A percentile compares a stretch with the other conserved stretches of the same genome.
Conservation (phyloP, 169 alveolate species). For the Plasmodium vivax region DNA sequence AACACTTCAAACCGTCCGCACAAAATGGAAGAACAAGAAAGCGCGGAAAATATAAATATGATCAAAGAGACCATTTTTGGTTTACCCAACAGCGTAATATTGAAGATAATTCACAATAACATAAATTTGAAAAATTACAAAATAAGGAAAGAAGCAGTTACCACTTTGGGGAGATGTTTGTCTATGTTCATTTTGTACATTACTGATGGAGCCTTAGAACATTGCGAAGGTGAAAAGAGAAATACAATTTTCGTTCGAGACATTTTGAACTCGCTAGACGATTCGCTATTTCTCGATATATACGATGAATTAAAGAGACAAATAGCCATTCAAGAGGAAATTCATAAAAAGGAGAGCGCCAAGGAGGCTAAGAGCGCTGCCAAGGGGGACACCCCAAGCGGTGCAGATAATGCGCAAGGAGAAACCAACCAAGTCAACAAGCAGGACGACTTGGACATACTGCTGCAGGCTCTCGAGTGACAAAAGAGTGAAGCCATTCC, state of each 20-base stretch:
- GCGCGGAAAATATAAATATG: slow-evolving; percentile 11
- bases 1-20: not conserved
- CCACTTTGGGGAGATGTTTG: slow-evolving; percentile 40
- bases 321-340: slow-evolving; percentile 49
- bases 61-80: slow-evolving; percentile 54
- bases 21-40: slow-evolving; percentile 22
- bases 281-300: slow-evolving; percentile 58
- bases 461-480: slow-evolving; percentile 53
- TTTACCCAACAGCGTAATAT: slow-evolving; percentile 26
- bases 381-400: not conserved
- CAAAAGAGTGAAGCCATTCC: not conserved
- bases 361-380: not conserved
- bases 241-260: slow-evolving; percentile 28
- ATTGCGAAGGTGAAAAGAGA: slow-evolving; percentile 58
- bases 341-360: slow-evolving; percentile 16
- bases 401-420: not conserved
- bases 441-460: slow-evolving; percentile 54
- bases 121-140: slow-evolving; percentile 24
- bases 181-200: slow-evolving; percentile 59
- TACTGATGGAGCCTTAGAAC: slow-evolving; percentile 71
- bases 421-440: not conserved
- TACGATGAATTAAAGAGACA: slow-evolving; percentile 40
- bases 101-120: slow-evolving; percentile 39
- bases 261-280: slow-evolving; percentile 53
- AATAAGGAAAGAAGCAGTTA: slow-evolving; percentile 43